Evolutionary conservation across 2,329 filamentous ascomycete genomes (phyloP).

Genomic region (Fusarium sublunatum): DNA sequence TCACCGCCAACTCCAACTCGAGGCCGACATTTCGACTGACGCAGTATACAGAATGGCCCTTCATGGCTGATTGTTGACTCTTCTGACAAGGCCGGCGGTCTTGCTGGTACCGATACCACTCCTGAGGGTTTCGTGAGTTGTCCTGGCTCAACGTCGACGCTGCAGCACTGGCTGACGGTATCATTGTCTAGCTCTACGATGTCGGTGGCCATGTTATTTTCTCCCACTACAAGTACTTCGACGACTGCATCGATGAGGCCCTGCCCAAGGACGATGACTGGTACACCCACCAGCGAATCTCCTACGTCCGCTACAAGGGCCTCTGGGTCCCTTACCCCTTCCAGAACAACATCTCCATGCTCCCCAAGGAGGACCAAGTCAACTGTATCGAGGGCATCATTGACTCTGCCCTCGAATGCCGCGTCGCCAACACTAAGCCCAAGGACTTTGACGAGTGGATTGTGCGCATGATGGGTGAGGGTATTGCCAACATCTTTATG

Average conservation of each 20-base stretch:
- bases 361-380: slow-evolving; percentile 97
- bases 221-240: slow-evolving; percentile 99
- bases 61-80: slow-evolving; percentile 98
- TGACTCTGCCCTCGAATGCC: slow-evolving; percentile 87
- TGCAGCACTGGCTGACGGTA: slow-evolving; percentile 33
- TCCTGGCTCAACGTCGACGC: slow-evolving; percentile 15
- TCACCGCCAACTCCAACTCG: slow-evolving; percentile 49
- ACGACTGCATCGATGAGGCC: slow-evolving; percentile 97
- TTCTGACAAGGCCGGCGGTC: slow-evolving; percentile 90
- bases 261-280: slow-evolving; percentile 94
- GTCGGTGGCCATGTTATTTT: slow-evolving; percentile 99
- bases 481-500: slow-evolving; percentile 97
- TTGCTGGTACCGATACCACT: slow-evolving; percentile 94
- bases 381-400: slow-evolving; percentile 95
- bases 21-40: slow-evolving; percentile 42
- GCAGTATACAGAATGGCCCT: slow-evolving; percentile 75
- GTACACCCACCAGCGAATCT: slow-evolving; percentile 98
- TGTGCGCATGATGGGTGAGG: slow-evolving; percentile 87
- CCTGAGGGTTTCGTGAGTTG: slow-evolving; percentile 94
- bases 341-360: slow-evolving; percentile 99
- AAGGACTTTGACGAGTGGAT: slow-evolving; percentile 99
- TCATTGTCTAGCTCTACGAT: slow-evolving; percentile 82
- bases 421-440: slow-evolving; percentile 90
- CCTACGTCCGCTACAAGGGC: slow-evolving; percentile 96
- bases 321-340: slow-evolving; percentile 99